phyloP scores from a whole-genome alignment of 169 alveolate species.

The Plasmodium blacklocki region DNA sequence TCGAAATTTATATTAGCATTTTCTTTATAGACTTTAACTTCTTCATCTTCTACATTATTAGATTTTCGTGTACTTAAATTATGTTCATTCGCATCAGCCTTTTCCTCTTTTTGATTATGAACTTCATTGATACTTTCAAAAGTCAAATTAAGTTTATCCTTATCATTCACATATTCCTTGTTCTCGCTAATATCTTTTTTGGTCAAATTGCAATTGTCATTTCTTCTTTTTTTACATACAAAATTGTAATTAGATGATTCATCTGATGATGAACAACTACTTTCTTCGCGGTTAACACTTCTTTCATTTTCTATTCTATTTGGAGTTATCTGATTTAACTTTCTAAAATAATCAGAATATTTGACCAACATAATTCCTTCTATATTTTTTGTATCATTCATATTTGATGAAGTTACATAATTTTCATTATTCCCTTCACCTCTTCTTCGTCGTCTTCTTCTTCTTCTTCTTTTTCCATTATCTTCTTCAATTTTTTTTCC shows the following conservation, averaged over 20 bases:
- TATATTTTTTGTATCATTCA: background rate
- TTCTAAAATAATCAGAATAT: constrained; percentile 38
- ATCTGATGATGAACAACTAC: constrained; percentile 3
- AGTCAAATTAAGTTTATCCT: background rate
- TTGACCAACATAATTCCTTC: constrained; percentile 16
- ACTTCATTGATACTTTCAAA: background rate
- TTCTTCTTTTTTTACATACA: background rate
- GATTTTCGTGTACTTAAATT: too few relatives aligned
- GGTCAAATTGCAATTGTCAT: background rate
- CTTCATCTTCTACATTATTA: background rate
- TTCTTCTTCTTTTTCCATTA: background rate
- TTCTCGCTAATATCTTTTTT: background rate
- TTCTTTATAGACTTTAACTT: background rate
- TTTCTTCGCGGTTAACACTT: background rate
- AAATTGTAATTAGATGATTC: background rate
- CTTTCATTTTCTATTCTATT: background rate
- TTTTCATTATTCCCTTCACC: background rate
- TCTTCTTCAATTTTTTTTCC: background rate
- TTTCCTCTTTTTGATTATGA: background rate
- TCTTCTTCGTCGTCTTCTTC: background rate
- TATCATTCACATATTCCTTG: background rate
- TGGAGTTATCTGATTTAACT: constrained; percentile 7
- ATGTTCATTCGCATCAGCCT: background rate
- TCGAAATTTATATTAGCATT: background rate
- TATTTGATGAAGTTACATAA: background rate